A percentile compares a stretch with the other conserved stretches of the same genome.
Evolutionary conservation across 2,329 filamentous ascomycete genomes (phyloP).

Genomic region (Lasiodiplodia theobromae): DNA sequence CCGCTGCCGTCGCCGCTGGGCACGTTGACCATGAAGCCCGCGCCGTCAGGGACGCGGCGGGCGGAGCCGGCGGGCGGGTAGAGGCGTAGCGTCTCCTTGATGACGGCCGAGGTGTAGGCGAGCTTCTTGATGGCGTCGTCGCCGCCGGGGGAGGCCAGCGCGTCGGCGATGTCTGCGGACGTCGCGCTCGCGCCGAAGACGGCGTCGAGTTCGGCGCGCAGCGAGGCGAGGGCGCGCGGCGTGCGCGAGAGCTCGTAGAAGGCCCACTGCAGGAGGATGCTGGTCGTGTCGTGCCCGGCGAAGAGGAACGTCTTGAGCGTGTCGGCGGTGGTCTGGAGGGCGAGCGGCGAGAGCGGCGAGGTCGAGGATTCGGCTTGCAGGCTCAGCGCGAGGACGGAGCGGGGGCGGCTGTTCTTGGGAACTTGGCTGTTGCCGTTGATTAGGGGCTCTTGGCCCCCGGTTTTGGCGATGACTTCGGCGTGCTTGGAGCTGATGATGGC

Average conservation of each 20-base stretch:
- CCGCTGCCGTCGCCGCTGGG: background rate
- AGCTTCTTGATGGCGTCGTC: conserved; percentile 39
- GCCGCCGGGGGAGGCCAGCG: background rate
- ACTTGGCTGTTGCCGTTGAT: background rate
- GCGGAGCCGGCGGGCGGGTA: conserved; percentile 38
- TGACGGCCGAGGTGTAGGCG: conserved; percentile 42
- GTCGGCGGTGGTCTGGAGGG: conserved; percentile 31
- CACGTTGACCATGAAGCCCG: background rate
- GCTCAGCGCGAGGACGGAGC: conserved; percentile 22
- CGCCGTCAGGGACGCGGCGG: background rate
- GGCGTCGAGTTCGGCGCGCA: conserved; percentile 41
- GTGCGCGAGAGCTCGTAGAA: conserved; percentile 33
- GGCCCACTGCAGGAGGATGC: conserved; percentile 34
- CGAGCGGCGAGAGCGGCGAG: conserved; percentile 26
- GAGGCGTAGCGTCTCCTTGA: conserved; percentile 46
- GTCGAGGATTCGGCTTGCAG: conserved; percentile 17
- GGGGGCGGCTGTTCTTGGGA: conserved; percentile 4
- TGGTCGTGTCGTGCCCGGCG: conserved; percentile 46
- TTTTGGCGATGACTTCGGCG: conserved; percentile 26
- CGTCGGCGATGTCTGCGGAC: background rate
- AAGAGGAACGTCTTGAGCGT: conserved; percentile 43
- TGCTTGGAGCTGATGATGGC: conserved; percentile 33
- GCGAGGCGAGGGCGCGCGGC: conserved; percentile 25
- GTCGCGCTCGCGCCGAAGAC: conserved; percentile 38
- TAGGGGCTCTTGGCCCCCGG: background rate